Conservation (phyloP, 768 basidiomycete species). For the Mycena olivaceomarginata region DNA sequence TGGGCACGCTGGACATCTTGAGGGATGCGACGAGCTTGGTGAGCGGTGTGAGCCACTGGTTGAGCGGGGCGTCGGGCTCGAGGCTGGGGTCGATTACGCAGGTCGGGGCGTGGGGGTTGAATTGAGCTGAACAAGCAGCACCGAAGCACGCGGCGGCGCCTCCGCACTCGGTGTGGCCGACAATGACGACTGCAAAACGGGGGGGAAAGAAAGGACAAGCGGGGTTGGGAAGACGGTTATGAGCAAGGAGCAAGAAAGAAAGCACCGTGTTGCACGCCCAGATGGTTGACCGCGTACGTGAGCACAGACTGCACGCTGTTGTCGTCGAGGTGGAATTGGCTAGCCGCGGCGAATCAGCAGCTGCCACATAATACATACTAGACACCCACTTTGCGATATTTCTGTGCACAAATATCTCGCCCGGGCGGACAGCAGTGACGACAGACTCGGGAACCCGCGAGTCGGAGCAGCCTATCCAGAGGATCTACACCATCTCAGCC, state of each 20-base stretch:
- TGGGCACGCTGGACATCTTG: conserved; percentile 60
- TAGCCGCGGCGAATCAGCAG: conserved; percentile 49
- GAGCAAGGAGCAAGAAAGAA: conserved; percentile 53
- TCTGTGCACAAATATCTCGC: conserved; percentile 89
- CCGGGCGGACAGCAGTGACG: conserved; percentile 81
- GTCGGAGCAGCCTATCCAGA: conserved; percentile 91
- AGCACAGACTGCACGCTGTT: conserved; percentile 83
- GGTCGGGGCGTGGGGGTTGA: conserved; percentile 54
- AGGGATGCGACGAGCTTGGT: conserved; percentile 70
- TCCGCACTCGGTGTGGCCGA: conserved; percentile 91
- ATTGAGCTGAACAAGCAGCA: conserved; percentile 61
- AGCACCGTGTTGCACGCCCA: conserved; percentile 88
- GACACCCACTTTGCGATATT: conserved; percentile 89
- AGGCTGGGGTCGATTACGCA: conserved; percentile 57
- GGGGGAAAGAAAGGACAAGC: conserved; percentile 17
- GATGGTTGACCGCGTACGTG: conserved; percentile 80
- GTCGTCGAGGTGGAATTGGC: conserved; percentile 86
- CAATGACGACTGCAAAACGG: conserved; percentile 77
- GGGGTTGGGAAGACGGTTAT: conserved; percentile 56
- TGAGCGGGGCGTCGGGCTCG: conserved; percentile 69
- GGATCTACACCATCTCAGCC: conserved; percentile 64
- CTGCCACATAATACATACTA: neutral
- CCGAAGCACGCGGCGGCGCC: conserved; percentile 78
- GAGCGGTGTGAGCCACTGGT: conserved; percentile 85
- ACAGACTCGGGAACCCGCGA: conserved; percentile 91